These are phyloP conservation scores for Orbilia blumenaviensis DNA, from an alignment of 2,329 filamentous ascomycete genomes.

Conservation along the genomic window DNA sequence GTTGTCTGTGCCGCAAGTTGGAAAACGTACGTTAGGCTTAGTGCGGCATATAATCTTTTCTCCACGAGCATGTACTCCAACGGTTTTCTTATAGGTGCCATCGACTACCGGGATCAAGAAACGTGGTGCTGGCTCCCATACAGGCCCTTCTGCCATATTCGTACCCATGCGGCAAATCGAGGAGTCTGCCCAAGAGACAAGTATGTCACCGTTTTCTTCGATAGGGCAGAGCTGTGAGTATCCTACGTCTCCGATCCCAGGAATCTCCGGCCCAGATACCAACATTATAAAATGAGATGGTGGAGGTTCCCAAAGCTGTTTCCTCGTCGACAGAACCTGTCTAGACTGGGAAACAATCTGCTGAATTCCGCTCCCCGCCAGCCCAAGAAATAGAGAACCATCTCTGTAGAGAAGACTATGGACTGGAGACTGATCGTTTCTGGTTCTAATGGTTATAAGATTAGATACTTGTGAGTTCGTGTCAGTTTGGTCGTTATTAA, in stretches of 20 bases:
- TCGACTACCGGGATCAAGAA: conserved; percentile 14
- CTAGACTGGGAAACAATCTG: conserved; percentile 24
- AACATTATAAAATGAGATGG: conserved; percentile 17
- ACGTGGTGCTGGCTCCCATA: conserved; percentile 40
- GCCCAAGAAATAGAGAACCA: conserved; percentile 24
- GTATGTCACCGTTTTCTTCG: conserved; percentile 25
- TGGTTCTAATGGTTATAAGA: conserved; percentile 41
- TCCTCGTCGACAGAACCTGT: not conserved
- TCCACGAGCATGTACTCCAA: conserved; percentile 38
- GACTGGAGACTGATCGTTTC: conserved; percentile 23
- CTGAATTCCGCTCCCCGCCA: conserved; percentile 33
- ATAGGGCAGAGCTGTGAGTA: conserved; percentile 36
- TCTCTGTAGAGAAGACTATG: conserved; percentile 38
- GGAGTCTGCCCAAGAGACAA: conserved; percentile 47
- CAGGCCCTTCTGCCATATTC: conserved; percentile 15
- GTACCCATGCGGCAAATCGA: conserved; percentile 32
- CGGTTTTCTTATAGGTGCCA: not conserved
- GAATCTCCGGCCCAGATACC: conserved; percentile 20
- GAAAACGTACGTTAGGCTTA: conserved; percentile 22
- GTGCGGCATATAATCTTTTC: conserved; percentile 36
- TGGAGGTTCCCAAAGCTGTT: conserved; percentile 38
- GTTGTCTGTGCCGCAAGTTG: not conserved
- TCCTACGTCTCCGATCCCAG: not conserved
- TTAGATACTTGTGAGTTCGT: not conserved
- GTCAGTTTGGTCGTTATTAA: not conserved